Base-by-base conservation (phyloP, 495 filamentous ascomycete genomes). In the Thermochaetoides thermophila region DNA sequence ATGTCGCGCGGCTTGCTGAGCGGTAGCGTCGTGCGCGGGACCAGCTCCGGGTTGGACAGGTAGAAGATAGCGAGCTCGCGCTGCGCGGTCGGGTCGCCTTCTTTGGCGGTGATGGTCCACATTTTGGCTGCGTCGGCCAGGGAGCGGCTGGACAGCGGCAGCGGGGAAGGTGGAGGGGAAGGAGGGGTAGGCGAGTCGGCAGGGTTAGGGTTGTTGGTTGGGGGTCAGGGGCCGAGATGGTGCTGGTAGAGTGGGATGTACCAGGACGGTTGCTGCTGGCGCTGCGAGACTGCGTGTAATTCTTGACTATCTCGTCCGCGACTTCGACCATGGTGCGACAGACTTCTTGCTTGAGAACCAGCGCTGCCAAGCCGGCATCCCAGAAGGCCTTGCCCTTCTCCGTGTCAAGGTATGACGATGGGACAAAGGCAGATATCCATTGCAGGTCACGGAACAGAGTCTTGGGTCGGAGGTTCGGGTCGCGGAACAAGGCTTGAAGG, bases 371-470 rank as follows among this genome's bases (percentile, higher is more conserved):
- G 2, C 80, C 82, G 23, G 86, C 82, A 50, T 97, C 84, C 73
- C 91, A 84, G 55, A 96, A 97, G 0, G 89, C 84, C 41, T 87
- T 93, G 21, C 84, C 87, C 23, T 76, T 72, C 31, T 86, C 79
- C 0, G 78, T 87, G 59, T 89, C 85, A 9, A 97, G 67, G 6
- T 81, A 73, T 5, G 75, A 67, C 7, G 75, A 61, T 5, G 89
- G 81, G 16, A 95, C 78, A 48, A 97, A 93, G 0, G 89, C 76
- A 3, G 87, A 84, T 43, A 97, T 92, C 50, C 82, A 94, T 49
- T 97, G 89, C 7, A 97, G 60, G 50, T 97, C 89, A 17, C 89
- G 81, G 64, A 94, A 96, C 1, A 97, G 66, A 0, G 87, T 87
- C 55, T 79, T 82, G 1, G 89, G 87, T 27, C 89, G 78, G 35